phyloP scores from a whole-genome alignment of 148 eudicot species.

The Cornus florida region DNA sequence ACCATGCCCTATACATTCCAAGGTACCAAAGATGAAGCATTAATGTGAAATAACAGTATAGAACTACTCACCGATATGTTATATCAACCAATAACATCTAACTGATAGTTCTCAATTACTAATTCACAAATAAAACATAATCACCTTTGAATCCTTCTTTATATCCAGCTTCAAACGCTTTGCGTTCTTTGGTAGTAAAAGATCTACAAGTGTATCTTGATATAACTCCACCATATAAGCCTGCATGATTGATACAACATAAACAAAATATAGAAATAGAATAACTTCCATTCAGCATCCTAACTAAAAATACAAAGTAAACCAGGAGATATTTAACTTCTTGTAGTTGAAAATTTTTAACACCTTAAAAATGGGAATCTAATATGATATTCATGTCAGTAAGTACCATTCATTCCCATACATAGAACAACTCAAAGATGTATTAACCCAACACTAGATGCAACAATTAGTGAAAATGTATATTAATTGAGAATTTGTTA shows the following conservation, averaged over 20 bases:
- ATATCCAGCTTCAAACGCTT: slow-evolving; percentile 76
- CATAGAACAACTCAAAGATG: neutral
- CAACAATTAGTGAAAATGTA: neutral
- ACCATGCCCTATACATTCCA: slow-evolving; percentile 78
- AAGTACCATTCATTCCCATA: neutral
- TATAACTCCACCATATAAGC: slow-evolving; percentile 92
- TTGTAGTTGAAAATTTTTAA: neutral
- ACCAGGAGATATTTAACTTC: neutral
- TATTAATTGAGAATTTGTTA: slow-evolving; percentile 18
- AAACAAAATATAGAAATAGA: neutral
- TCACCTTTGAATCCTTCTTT: slow-evolving; percentile 93
- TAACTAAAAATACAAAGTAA: too few relatives aligned
- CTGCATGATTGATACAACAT: slow-evolving; percentile 33
- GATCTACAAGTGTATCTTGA: slow-evolving; percentile 92
- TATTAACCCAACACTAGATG: slow-evolving; percentile 5
- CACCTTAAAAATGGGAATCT: neutral
- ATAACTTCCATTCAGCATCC: too few relatives aligned
- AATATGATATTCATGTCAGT: neutral
- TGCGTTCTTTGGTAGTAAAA: slow-evolving; percentile 72
- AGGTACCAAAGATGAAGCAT: neutral
- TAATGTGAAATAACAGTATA: neutral
- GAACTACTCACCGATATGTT: too few relatives aligned
- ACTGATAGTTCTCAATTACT: neutral
- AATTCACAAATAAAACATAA: neutral
- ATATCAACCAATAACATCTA: neutral